Evolutionary conservation across 2,329 filamentous ascomycete species (phyloP).

Genomic region (Trichoderma afroharzianum): DNA sequence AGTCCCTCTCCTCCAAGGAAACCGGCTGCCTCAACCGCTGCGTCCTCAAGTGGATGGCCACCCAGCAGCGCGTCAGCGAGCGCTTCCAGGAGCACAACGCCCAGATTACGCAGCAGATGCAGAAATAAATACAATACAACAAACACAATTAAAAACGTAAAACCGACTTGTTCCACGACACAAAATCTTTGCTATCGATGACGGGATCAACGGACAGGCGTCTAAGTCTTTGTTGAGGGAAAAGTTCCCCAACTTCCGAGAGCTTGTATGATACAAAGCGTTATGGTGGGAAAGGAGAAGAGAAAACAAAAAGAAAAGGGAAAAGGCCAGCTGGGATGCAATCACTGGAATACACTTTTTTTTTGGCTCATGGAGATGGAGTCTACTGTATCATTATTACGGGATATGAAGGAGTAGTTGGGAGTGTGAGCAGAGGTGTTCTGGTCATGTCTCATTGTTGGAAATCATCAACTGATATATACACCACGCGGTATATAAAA

Average conservation of each 20-base stretch:
- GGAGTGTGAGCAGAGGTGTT: not conserved
- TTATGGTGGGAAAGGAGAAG: not conserved
- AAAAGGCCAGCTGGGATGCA: not conserved
- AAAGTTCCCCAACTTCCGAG: not conserved
- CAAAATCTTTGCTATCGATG: not conserved
- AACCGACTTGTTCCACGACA: not conserved
- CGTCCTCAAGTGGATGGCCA: constrained; percentile 94
- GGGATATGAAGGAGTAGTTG: not conserved
- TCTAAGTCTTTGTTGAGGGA: not conserved
- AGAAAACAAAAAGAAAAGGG: not conserved
- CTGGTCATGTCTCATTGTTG: not conserved
- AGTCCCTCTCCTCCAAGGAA: constrained; percentile 83
- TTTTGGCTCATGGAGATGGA: not conserved
- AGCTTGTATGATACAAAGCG: constrained; percentile 3
- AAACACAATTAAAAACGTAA: not conserved
- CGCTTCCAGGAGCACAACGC: constrained; percentile 75
- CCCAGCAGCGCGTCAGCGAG: constrained; percentile 83
- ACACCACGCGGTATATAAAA: not conserved
- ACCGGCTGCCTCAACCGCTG: constrained; percentile 90
- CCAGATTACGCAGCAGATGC: constrained; percentile 53
- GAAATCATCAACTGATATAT: not conserved
- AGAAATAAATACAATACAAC: constrained; percentile 33
- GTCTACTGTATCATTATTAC: constrained; percentile 12
- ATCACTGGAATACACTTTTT: not conserved
- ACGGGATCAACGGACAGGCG: not conserved